Evolutionary conservation across 306 rosid genomes (phyloP).

Genomic region (Fragaria nilgerrensis): DNA sequence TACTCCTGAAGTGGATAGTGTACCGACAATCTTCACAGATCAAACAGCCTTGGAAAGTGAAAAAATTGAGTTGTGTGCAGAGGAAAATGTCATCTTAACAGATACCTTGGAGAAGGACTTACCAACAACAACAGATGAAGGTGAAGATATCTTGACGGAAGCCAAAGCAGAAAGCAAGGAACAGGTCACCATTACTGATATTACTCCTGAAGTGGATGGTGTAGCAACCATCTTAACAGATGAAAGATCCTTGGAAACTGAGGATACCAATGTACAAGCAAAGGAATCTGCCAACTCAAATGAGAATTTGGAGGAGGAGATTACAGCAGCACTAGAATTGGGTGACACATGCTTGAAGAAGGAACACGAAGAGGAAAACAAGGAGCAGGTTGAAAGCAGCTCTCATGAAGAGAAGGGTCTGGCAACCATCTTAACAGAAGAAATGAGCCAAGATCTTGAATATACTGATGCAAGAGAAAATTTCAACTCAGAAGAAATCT

Average conservation of each 20-base stretch:
- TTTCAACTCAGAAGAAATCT: conserved; percentile 2
- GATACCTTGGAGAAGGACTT: conserved; percentile 6
- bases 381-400: conserved; percentile 12
- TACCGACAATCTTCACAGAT: neutral
- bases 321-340: neutral
- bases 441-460: neutral
- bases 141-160: conserved; percentile 23
- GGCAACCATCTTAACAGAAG: neutral
- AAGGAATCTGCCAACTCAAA: neutral
- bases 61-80: conserved; percentile 15
- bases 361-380: conserved; percentile 22
- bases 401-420: conserved; percentile 19
- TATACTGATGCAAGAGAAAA: neutral
- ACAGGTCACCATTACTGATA: neutral
- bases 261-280: conserved; percentile 18
- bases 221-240: neutral
- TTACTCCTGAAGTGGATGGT: conserved; percentile 14
- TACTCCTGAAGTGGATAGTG: neutral
- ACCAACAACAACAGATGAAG: neutral
- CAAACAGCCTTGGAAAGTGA: conserved; percentile 3
- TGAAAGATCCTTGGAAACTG: neutral
- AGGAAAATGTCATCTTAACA: neutral
- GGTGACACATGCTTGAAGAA: conserved; percentile 26
- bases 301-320: conserved; percentile 5
- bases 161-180: conserved; percentile 11